A percentile compares a stretch with the other conserved stretches of the same genome.
Evolutionary conservation across 1,139 yeast genomes (phyloP).

Genomic region (Lodderomyces oxycetoniae): DNA sequence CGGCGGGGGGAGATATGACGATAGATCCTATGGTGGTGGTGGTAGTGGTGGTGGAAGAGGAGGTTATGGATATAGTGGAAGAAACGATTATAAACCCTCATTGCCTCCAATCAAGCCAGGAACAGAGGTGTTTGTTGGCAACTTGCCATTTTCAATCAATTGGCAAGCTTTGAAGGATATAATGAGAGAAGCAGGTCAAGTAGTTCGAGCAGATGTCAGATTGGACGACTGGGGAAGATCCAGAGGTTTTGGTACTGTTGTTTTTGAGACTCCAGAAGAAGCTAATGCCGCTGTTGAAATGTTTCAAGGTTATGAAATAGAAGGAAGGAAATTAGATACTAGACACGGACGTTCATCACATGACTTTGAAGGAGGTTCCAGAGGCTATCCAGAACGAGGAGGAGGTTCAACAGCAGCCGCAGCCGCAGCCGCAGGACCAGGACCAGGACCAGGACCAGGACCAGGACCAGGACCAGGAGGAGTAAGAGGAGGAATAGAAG

Average conservation of each 20-base stretch:
- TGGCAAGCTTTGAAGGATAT: conserved; percentile 87
- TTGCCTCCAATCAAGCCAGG: conserved; percentile 36
- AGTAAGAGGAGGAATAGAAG: neutral
- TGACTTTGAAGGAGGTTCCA: neutral
- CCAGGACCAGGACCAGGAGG: neutral
- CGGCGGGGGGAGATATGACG: conserved; percentile 13
- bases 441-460: conserved; percentile 1
- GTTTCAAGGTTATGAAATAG: conserved; percentile 62
- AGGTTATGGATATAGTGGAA: conserved; percentile 10
- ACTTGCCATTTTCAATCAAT: conserved; percentile 71
- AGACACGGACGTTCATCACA: conserved; percentile 47
- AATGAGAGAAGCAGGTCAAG: conserved; percentile 72
- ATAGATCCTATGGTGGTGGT: conserved; percentile 7
- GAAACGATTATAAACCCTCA: conserved; percentile 13
- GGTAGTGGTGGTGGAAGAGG: conserved; percentile 12
- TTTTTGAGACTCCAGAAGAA: conserved; percentile 54
- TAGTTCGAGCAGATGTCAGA: conserved; percentile 76
- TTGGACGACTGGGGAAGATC: conserved; percentile 70
- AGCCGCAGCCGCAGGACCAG: conserved; percentile 2
- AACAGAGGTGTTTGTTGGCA: conserved; percentile 74
- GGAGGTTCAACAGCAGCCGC: conserved; percentile 4
- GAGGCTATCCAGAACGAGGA: conserved; percentile 1
- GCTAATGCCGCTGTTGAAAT: conserved; percentile 58
- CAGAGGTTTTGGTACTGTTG: conserved; percentile 80
- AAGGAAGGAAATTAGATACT: conserved; percentile 67